Evolutionary conservation across 495 filamentous ascomycete species (phyloP).

Genomic region (Halenospora varia): DNA sequence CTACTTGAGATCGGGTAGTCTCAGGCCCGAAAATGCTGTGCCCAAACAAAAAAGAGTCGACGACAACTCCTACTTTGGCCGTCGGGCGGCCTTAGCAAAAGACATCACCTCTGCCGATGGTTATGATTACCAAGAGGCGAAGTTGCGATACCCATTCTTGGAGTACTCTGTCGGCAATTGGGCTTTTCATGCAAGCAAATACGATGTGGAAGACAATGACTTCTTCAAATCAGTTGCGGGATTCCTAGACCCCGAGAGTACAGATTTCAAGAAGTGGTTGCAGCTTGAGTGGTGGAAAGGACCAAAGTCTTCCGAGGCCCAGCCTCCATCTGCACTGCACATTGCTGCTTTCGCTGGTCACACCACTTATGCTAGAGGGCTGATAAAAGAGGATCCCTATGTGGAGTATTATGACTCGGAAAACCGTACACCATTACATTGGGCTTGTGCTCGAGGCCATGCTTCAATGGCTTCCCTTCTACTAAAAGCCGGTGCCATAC

Average conservation of each 20-base stretch:
- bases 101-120: background rate
- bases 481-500: constrained; percentile 24
- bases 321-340: constrained; percentile 21
- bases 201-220: constrained; percentile 3
- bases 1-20: constrained; percentile 1
- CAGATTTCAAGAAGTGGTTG: constrained; percentile 7
- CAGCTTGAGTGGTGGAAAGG: constrained; percentile 8
- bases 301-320: constrained; percentile 13
- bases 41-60: background rate
- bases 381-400: constrained; percentile 3
- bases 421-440: constrained; percentile 24
- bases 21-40: background rate
- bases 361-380: constrained; percentile 9
- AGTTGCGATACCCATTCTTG: constrained; percentile 24
- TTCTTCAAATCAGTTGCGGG: background rate
- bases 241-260: constrained; percentile 5
- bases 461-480: constrained; percentile 18
- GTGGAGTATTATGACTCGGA: constrained; percentile 12
- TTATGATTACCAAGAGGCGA: constrained; percentile 6
- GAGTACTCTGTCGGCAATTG: constrained; percentile 29
- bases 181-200: constrained; percentile 22
- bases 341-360: constrained; percentile 14
- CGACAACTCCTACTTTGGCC: background rate
- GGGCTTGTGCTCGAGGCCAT: constrained; percentile 23
- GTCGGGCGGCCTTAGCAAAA: background rate